phyloP scores from a whole-genome alignment of 2,329 filamentous ascomycete genomes.

The Curvularia hawaiiensis region DNA sequence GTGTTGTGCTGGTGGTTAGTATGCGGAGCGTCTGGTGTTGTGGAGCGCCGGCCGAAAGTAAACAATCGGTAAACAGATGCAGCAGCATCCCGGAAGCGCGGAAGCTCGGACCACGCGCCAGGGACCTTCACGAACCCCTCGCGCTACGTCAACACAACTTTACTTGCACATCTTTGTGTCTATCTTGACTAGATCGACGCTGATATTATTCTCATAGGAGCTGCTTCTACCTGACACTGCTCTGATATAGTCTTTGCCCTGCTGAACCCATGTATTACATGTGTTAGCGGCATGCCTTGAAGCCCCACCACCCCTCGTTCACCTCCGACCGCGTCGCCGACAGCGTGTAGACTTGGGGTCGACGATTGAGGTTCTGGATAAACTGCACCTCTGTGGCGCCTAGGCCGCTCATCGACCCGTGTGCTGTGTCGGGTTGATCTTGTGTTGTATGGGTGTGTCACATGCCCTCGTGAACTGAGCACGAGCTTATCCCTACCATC shows the following conservation, averaged over 20 bases:
- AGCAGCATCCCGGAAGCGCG: constrained; percentile 5
- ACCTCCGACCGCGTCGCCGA: not conserved
- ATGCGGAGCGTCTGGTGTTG: constrained; percentile 14
- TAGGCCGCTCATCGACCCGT: not conserved
- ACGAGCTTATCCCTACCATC: constrained; percentile 22
- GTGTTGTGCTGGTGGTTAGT: constrained; percentile 25
- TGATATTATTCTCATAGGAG: not conserved
- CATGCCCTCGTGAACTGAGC: constrained; percentile 36
- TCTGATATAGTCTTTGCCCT: not conserved
- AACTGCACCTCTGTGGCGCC: not conserved
- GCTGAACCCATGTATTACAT: not conserved
- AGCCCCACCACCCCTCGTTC: constrained; percentile 24
- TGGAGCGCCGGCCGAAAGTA: constrained; percentile 20
- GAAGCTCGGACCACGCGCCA: constrained; percentile 7
- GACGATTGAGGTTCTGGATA: not conserved
- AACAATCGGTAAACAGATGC: constrained; percentile 28
- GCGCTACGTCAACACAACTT: constrained; percentile 15
- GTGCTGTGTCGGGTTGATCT: not conserved
- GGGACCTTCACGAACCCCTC: constrained; percentile 6
- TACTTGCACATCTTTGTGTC: constrained; percentile 6
- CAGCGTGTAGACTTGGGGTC: not conserved
- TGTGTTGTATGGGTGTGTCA: not conserved
- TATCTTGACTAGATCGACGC: not conserved
- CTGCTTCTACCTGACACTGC: not conserved
- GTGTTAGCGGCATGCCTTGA: constrained; percentile 2